phyloP scores from a whole-genome alignment of 2,329 filamentous ascomycete genomes.

The Penicillium nordicum region DNA sequence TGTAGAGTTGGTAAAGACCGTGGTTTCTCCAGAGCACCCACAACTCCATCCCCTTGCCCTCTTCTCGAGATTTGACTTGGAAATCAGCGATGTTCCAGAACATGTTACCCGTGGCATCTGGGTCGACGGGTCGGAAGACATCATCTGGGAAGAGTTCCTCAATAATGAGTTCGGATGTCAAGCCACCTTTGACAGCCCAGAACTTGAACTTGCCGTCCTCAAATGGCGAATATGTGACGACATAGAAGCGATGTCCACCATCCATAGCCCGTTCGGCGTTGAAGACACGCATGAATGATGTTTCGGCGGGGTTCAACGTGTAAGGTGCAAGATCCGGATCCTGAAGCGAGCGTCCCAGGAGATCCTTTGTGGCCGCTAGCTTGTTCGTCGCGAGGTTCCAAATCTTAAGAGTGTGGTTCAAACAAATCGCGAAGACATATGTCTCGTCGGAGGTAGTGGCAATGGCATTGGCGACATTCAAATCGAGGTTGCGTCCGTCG shows the following conservation, averaged over 20 bases:
- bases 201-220: slow-evolving; percentile 91
- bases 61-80: slow-evolving; percentile 54
- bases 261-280: slow-evolving; percentile 51
- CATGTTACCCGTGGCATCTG: slow-evolving; percentile 61
- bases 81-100: slow-evolving; percentile 82
- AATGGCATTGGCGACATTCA: slow-evolving; percentile 45
- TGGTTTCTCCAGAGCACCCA: slow-evolving; percentile 87
- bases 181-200: slow-evolving; percentile 70
- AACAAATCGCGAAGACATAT: slow-evolving; percentile 70
- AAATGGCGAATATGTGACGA: slow-evolving; percentile 84
- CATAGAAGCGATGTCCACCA: slow-evolving; percentile 53
- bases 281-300: slow-evolving; percentile 71
- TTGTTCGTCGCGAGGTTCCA: slow-evolving; percentile 86
- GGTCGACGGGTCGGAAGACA: slow-evolving; percentile 63
- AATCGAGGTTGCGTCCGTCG: slow-evolving; percentile 41
- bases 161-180: slow-evolving; percentile 57
- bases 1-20: slow-evolving; percentile 70
- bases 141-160: slow-evolving; percentile 66
- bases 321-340: slow-evolving; percentile 69
- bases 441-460: slow-evolving; percentile 46
- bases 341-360: slow-evolving; percentile 65
- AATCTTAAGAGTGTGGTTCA: slow-evolving; percentile 83
- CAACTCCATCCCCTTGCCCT: slow-evolving; percentile 57
- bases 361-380: slow-evolving; percentile 71
- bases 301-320: slow-evolving; percentile 73